Base-by-base conservation (phyloP, 768 basidiomycete species). In the Tricholoma matsutake region DNA sequence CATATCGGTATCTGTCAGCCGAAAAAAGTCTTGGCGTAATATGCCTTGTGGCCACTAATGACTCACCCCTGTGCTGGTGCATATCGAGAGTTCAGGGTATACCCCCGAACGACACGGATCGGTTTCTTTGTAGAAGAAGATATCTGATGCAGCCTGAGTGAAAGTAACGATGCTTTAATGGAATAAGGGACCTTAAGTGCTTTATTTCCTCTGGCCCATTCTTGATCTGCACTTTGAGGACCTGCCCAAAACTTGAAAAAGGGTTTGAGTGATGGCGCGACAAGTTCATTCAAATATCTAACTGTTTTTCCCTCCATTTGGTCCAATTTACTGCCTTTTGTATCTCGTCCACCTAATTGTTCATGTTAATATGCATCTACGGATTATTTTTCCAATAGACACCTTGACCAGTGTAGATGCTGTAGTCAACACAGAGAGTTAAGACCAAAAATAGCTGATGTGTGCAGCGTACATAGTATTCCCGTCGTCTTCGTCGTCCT, bases 401-500 rank as follows among this genome's bases (percentile, higher is more conserved):
- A 65, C 68, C 68, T 25, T 69, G 62, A 5, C 68, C 68, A 49
- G 68, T 65, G 35, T 69, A 69, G 13, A 60, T 63, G 58, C 68
- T 69, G 41, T 56, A 43, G 32, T 62, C 51, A 63, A 35, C 13
- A 13, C 11, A 32, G 16, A n/a, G n/a, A n/a, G 6, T 11, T 32
- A 6, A 31, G 1, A 54, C 11, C 8, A 9, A 5, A 28, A 29
- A 1, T 11, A 18, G 13, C 6, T n/a, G n/a, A n/a, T n/a, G 10
- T 43, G 31, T 16, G n/a, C 1, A 25, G 45, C 25, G 29, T 32
- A 79, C 78, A 80, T 76, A 6, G 4, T 71, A 0, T 77, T 71
- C 31, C 79, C 79, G 0, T 45, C 0, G 32, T 80, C 79, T 1
- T 53, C n/a, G 59, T 80, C 74, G 63, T 81, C 79, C 49, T 77